Percentiles rank a stretch among this genome's conserved stretches.
These are phyloP conservation scores for Hyaloscypha hepaticicola DNA, from an alignment of 495 filamentous ascomycete species.

Conservation along the genomic window DNA sequence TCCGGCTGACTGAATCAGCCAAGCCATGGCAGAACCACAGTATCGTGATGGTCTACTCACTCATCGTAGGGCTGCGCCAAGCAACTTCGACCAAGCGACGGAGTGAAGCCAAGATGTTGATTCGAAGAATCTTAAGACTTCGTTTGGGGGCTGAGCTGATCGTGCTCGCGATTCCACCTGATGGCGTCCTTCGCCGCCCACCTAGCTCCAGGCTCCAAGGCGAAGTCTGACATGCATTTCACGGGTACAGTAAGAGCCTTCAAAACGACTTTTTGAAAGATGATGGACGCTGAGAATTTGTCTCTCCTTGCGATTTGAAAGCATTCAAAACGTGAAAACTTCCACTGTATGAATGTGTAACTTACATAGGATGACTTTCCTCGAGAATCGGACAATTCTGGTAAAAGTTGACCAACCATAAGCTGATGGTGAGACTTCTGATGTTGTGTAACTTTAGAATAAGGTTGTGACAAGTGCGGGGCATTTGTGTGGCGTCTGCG, in stretches of 20 bases:
- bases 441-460: not conserved
- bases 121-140: not conserved
- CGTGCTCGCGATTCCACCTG: not conserved
- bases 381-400: not conserved
- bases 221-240: not conserved
- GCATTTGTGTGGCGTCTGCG: not conserved
- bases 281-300: not conserved
- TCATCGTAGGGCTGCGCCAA: not conserved
- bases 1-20: not conserved
- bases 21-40: not conserved
- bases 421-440: not conserved
- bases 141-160: not conserved
- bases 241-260: not conserved
- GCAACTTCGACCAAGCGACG: not conserved
- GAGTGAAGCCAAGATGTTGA: not conserved
- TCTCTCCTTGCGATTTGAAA: not conserved
- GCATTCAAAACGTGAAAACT: not conserved
- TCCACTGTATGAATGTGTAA: not conserved
- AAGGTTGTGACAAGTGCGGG: not conserved
- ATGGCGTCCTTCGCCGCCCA: not conserved
- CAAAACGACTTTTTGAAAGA: not conserved
- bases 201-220: not conserved
- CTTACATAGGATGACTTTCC: not conserved
- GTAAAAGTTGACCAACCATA: not conserved
- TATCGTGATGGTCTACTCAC: not conserved